phyloP scores from a whole-genome alignment of 768 basidiomycete genomes.

The Gelatoporia subvermispora region DNA sequence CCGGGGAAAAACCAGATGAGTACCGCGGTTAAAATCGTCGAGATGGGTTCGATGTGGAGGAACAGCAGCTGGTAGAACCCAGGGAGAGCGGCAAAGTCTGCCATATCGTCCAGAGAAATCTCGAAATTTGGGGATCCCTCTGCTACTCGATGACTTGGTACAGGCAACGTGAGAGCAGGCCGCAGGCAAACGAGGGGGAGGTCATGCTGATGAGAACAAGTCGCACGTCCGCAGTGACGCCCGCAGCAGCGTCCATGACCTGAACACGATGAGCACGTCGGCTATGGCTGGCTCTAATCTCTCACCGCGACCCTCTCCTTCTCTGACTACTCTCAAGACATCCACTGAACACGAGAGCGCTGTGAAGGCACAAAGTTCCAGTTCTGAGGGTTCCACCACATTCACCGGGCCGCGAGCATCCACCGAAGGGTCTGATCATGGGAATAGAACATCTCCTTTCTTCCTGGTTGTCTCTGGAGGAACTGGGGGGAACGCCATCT shows the following conservation, averaged over 20 bases:
- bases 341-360: too few species aligned
- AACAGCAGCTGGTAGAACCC: constrained; percentile 61
- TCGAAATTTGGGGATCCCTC: not conserved
- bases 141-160: too few species aligned
- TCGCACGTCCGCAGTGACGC: too few species aligned
- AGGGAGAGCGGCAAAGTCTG: constrained; percentile 51
- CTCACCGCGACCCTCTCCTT: constrained; percentile 7
- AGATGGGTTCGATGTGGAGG: constrained; percentile 62
- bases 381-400: constrained; percentile 1
- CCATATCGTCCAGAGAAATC: constrained; percentile 8
- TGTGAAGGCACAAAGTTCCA: constrained; percentile 1
- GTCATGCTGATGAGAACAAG: too few species aligned
- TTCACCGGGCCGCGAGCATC: not conserved
- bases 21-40: constrained; percentile 46
- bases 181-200: too few species aligned
- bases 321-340: too few species aligned
- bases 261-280: too few species aligned
- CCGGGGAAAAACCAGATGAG: constrained; percentile 56
- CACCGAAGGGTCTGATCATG: constrained; percentile 4
- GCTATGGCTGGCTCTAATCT: constrained; percentile 14
- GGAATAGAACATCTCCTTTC: constrained; percentile 27
- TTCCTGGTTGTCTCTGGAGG: constrained; percentile 86
- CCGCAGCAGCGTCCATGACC: too few species aligned
- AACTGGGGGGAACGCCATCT: constrained; percentile 92
- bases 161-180: too few species aligned